Base-by-base conservation (phyloP, 2,329 filamentous ascomycete species). In the Phaeosphaeriaceae sp. region DNA sequence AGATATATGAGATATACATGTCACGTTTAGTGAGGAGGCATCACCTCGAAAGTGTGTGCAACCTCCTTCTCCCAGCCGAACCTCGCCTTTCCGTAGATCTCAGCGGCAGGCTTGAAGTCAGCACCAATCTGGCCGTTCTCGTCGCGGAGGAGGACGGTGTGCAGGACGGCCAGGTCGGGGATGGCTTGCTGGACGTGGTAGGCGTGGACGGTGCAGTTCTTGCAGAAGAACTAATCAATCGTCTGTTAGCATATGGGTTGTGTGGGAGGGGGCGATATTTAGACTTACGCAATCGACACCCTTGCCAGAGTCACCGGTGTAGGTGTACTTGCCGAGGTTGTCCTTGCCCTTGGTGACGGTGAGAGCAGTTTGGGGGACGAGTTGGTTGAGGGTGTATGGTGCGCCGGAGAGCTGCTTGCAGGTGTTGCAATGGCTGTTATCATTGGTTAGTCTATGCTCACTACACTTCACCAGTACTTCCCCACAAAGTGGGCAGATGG, bases 301-400 rank as follows among this genome's bases (percentile, higher is more conserved):
- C 51, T 86, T 85, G 65, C 83, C 83, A 81, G 81, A 84, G 63
- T 86, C 84, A 47, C 84, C 84, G 61, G 82, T 79, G 78, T 87
- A 87, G 42, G 82, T 84, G 74, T 86, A 87, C 33, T 75, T 76
- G 57, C 81, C 83, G 45, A 84, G 66, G 3, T 15, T 15, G 31
- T 74, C 70, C 49, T 78, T 72, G 52, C 84, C 84, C 66, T 84
- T 82, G 52, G 81, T 85, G 75, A 86, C 78, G 56, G 81, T 81
- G 63, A 87, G 76, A 45, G 79, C 75, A 31, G 76, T 72, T 66
- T 80, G 76, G 47, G 82, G 82, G 53, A 85, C 79, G 71, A 85
- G 82, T 60, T 85, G 82, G 75, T 85, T 86, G 60, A 85, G 75
- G 19, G 83, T 85, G 77, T 77, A 85, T 49, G 82, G 78, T 19